A percentile compares a stretch with the other conserved stretches of the same genome.
Conservation (phyloP, 345 rosid genomes). For the Lagerstroemia speciosa region DNA sequence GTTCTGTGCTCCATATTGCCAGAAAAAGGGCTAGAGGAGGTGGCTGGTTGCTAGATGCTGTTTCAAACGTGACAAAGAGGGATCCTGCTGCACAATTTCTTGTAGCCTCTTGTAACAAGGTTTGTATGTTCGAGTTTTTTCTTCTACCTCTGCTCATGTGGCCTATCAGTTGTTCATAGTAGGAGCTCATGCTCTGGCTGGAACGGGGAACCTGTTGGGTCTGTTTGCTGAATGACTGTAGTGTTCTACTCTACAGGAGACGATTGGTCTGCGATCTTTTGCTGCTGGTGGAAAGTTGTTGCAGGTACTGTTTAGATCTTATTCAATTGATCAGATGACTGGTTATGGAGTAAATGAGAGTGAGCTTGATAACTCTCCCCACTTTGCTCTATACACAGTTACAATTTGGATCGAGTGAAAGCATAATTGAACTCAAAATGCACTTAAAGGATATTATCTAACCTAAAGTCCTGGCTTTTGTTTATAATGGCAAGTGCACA, state of each 20-base stretch:
- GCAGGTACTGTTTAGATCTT: slow-evolving; percentile 47
- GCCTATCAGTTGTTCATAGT: background rate
- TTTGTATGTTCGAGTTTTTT: slow-evolving; percentile 17
- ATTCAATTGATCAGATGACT: background rate
- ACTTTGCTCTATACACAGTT: background rate
- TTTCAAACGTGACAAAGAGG: slow-evolving; percentile 84
- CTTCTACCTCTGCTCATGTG: background rate
- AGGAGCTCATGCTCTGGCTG: background rate
- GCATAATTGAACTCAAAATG: background rate
- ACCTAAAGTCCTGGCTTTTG: background rate
- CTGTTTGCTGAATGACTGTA: background rate
- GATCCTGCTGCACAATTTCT: slow-evolving; percentile 99
- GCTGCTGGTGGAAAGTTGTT: slow-evolving; percentile 98
- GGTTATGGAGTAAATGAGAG: background rate
- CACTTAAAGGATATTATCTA: background rate
- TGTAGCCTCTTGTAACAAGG: slow-evolving; percentile 83
- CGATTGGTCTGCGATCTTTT: slow-evolving; percentile 92
- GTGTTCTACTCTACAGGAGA: slow-evolving; percentile 44
- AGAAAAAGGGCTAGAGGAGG: slow-evolving; percentile 94
- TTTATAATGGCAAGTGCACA: no score
- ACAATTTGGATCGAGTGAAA: background rate
- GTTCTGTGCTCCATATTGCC: slow-evolving; percentile 65
- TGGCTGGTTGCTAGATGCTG: slow-evolving; percentile 88
- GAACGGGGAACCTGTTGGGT: background rate
- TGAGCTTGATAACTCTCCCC: background rate